A percentile compares a stretch with the other conserved stretches of the same genome.
Conservation (phyloP, 768 basidiomycete species). For the Xerocomus spinulosus region DNA sequence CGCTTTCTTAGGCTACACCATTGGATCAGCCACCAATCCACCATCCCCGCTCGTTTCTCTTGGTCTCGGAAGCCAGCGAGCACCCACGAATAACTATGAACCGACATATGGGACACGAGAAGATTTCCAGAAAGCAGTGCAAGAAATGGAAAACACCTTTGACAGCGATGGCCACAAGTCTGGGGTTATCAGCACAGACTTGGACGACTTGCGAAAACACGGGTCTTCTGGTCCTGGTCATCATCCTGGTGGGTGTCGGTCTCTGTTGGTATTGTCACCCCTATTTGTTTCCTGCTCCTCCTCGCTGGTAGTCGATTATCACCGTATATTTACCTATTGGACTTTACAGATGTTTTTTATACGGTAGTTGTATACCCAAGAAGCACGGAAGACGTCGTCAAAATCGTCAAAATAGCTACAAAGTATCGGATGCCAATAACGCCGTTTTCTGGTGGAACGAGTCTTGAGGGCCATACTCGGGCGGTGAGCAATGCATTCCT, state of each 20-base stretch:
- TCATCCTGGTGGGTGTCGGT: constrained; percentile 40
- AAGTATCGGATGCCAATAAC: constrained; percentile 74
- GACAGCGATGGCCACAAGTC: background rate
- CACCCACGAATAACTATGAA: constrained; percentile 7
- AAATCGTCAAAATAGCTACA: constrained; percentile 68
- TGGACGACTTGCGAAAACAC: constrained; percentile 47
- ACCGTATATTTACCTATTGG: background rate
- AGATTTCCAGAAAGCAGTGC: constrained; percentile 52
- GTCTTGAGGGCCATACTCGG: constrained; percentile 71
- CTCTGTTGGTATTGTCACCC: no score
- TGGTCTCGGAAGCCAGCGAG: constrained; percentile 1
- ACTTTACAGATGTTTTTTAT: constrained; percentile 38
- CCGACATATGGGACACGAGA: constrained; percentile 45
- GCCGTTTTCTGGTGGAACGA: constrained; percentile 79
- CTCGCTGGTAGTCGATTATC: no score
- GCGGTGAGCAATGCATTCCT: constrained; percentile 42
- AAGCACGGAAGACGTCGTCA: constrained; percentile 77
- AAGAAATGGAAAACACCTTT: constrained; percentile 43
- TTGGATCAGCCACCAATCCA: constrained; percentile 11
- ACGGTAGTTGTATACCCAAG: constrained; percentile 61
- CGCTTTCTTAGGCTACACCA: constrained; percentile 17
- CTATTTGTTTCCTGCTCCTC: no score
- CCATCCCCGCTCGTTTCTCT: constrained; percentile 7
- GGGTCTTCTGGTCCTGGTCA: constrained; percentile 53
- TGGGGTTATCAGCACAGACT: constrained; percentile 43